Conservation (phyloP, 164 flowering plant species). For the Annona squamosa region DNA sequence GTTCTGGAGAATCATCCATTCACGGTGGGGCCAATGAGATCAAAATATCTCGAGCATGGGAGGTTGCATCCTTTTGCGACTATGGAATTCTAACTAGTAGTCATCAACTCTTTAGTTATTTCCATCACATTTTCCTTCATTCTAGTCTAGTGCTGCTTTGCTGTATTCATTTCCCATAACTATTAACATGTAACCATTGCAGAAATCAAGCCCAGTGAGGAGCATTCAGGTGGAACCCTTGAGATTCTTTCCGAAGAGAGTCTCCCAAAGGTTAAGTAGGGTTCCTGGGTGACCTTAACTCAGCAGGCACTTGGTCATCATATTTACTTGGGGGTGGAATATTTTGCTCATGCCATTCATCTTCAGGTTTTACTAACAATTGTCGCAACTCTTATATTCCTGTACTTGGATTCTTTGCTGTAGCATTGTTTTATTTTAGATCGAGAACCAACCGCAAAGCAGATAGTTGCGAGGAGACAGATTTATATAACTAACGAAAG, state of each 20-base stretch:
- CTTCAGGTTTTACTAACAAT: background rate
- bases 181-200: slow-evolving; percentile 21
- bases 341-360: background rate
- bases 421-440: background rate
- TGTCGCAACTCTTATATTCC: background rate
- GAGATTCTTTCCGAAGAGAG: slow-evolving; percentile 64
- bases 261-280: slow-evolving; percentile 34
- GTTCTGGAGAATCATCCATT: background rate
- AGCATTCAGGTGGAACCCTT: slow-evolving; percentile 61
- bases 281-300: background rate
- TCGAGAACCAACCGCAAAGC: background rate
- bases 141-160: background rate
- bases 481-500: background rate
- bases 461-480: background rate
- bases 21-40: background rate
- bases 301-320: background rate
- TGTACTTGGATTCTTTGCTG: background rate
- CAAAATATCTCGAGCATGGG: background rate
- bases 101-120: background rate
- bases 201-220: slow-evolving; percentile 56
- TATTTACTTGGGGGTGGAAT: background rate
- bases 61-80: background rate
- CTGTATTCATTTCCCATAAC: background rate
- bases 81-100: background rate
- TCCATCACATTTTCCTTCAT: background rate